These are phyloP conservation scores for Mortierella sp. DNA, from an alignment of 371 early-diverging fungal species.

Conservation along the genomic window DNA sequence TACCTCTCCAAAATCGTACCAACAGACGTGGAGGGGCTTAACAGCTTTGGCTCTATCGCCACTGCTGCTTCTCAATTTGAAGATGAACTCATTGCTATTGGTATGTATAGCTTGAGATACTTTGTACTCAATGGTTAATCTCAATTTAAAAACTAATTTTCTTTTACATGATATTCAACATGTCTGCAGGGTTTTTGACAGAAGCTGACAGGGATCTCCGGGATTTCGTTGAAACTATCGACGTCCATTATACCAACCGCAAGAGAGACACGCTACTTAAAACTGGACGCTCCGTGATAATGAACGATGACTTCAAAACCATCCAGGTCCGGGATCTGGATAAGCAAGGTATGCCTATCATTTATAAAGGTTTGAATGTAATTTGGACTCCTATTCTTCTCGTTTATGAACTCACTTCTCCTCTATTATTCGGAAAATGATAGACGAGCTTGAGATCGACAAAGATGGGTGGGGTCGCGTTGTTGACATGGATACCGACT, in stretches of 20 bases:
- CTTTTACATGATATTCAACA: not conserved
- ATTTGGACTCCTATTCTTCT: not conserved
- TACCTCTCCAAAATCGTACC: conserved; percentile 34
- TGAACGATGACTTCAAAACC: conserved; percentile 50
- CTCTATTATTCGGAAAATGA: not conserved
- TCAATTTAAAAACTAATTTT: not conserved
- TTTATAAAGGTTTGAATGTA: not conserved
- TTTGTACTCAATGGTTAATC: not conserved
- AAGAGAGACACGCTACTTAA: conserved; percentile 41
- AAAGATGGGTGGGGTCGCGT: conserved; percentile 27
- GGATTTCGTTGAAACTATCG: conserved; percentile 47
- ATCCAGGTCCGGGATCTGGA: conserved; percentile 50
- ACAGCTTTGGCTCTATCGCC: conserved; percentile 26
- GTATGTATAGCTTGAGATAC: conserved; percentile 14
- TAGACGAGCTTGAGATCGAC: conserved; percentile 37
- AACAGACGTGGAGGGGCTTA: conserved; percentile 26
- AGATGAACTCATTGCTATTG: conserved; percentile 44
- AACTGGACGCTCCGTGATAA: conserved; percentile 50
- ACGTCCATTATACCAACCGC: conserved; percentile 50
- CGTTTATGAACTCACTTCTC: not conserved
- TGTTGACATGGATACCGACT: conserved; percentile 27
- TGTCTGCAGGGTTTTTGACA: conserved; percentile 32
- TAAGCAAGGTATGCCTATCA: conserved; percentile 19
- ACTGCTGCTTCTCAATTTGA: conserved; percentile 30
- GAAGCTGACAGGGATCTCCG: conserved; percentile 33